Evolutionary conservation across 2,329 filamentous ascomycete genomes (phyloP).

Genomic region (Cryphonectria naterciae): DNA sequence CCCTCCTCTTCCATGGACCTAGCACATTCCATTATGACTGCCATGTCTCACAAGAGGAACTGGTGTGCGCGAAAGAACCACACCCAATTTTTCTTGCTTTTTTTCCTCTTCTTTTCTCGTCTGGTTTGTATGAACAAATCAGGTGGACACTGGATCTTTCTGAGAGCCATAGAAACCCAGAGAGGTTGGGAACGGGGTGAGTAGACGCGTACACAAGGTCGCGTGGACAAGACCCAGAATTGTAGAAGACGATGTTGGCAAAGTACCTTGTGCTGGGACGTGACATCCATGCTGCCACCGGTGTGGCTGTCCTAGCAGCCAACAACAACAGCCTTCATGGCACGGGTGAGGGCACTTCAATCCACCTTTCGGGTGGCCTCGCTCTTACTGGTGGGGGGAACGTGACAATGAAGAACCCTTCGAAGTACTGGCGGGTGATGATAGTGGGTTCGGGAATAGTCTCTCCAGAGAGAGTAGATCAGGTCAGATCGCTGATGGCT

Average conservation of each 20-base stretch:
- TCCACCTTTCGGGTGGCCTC: background rate
- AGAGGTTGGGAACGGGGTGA: no score
- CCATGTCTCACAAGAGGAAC: background rate
- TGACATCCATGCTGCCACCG: background rate
- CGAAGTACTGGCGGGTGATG: background rate
- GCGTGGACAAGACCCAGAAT: background rate
- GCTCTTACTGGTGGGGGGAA: background rate
- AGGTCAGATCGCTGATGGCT: background rate
- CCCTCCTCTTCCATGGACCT: background rate
- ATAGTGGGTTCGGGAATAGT: background rate
- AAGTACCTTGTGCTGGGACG: conserved; percentile 1
- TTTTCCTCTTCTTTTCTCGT: background rate
- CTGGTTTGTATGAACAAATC: background rate
- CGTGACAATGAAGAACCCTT: conserved; percentile 1
- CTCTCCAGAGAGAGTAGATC: background rate
- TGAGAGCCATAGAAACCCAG: background rate
- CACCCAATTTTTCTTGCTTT: conserved; percentile 35
- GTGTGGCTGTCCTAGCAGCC: background rate
- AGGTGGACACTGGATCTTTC: no score
- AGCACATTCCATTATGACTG: background rate
- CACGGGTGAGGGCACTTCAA: background rate
- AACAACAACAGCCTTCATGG: background rate
- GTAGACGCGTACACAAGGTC: no score
- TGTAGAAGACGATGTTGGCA: conserved; percentile 5
- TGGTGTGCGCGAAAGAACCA: background rate